These are phyloP conservation scores for Moniliella sp. DNA, from an alignment of 1,284 basidiomycete genomes.

Conservation along the genomic window DNA sequence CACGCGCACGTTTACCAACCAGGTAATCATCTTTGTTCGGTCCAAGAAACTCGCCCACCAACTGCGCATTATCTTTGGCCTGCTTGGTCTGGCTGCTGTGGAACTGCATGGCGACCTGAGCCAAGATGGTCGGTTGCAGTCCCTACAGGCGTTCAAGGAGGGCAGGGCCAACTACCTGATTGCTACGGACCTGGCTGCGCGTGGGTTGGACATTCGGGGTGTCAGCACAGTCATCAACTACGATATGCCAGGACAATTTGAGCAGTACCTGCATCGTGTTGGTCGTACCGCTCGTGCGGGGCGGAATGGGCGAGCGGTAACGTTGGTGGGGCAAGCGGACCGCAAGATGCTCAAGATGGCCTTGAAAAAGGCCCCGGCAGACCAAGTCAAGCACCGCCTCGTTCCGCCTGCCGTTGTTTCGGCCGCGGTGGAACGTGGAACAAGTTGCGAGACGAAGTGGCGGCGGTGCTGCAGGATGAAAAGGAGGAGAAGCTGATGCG, in stretches of 20 bases:
- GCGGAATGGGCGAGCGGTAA: slow-evolving; percentile 47
- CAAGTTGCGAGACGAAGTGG: slow-evolving; percentile 54
- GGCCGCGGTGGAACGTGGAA: slow-evolving; percentile 52
- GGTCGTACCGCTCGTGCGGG: slow-evolving; percentile 48
- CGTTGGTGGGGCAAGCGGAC: slow-evolving; percentile 83
- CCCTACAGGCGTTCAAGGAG: slow-evolving; percentile 67
- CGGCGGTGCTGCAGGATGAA: slow-evolving; percentile 67
- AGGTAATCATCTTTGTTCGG: slow-evolving; percentile 75
- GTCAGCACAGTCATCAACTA: slow-evolving; percentile 90
- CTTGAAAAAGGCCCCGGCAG: slow-evolving; percentile 65
- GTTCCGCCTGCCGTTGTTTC: slow-evolving; percentile 57
- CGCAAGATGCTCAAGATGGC: slow-evolving; percentile 87
- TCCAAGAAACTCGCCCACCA: slow-evolving; percentile 93
- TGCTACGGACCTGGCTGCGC: slow-evolving; percentile 82
- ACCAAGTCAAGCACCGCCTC: slow-evolving; percentile 71
- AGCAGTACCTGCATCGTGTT: slow-evolving; percentile 85
- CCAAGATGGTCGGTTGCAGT: slow-evolving; percentile 73
- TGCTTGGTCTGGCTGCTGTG: slow-evolving; percentile 65
- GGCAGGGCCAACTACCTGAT: slow-evolving; percentile 67
- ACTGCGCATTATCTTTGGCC: slow-evolving; percentile 71
- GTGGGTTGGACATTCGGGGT: slow-evolving; percentile 87
- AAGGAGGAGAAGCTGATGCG: slow-evolving; percentile 63
- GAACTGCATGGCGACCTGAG: slow-evolving; percentile 85
- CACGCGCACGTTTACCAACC: slow-evolving; percentile 59
- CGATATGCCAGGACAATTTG: slow-evolving; percentile 80